Conservation (phyloP, 169 alveolate species). For the Eimeria praecox region DNA sequence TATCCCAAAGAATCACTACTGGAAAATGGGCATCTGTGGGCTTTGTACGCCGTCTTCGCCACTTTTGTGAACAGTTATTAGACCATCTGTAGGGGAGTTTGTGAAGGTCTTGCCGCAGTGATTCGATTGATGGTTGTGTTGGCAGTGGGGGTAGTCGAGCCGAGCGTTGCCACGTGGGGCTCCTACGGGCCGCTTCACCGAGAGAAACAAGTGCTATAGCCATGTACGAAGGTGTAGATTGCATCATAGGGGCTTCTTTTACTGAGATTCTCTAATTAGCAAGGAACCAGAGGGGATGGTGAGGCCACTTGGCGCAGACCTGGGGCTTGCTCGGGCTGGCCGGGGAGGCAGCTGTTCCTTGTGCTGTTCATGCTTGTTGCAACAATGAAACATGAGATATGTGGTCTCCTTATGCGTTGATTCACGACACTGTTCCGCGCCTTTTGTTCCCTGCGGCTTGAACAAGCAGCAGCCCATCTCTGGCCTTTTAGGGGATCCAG, state of each 20-base stretch:
- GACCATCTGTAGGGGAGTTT: not conserved
- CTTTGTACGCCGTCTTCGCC: not conserved
- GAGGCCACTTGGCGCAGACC: slow-evolving; percentile 61
- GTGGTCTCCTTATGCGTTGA: slow-evolving; percentile 11
- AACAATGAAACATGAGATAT: slow-evolving; percentile 28
- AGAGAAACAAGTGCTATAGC: not conserved
- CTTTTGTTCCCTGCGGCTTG: slow-evolving; percentile 6
- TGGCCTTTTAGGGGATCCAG: slow-evolving; percentile 49
- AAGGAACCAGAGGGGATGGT: slow-evolving; percentile 1
- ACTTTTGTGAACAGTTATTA: not conserved
- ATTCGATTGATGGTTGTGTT: slow-evolving; percentile 3
- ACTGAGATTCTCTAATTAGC: not conserved
- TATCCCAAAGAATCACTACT: not conserved
- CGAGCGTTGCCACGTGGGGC: not conserved
- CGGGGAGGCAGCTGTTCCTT: slow-evolving; percentile 49
- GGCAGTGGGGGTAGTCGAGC: slow-evolving; percentile 15
- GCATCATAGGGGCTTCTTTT: not conserved
- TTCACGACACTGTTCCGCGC: slow-evolving; percentile 16
- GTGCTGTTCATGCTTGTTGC: slow-evolving; percentile 14
- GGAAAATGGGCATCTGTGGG: not conserved
- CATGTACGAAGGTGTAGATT: not conserved
- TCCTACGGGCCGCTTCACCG: not conserved
- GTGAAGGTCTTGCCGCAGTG: not conserved
- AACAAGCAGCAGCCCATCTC: slow-evolving; percentile 26
- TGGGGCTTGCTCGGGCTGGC: slow-evolving; percentile 73